Conservation (phyloP, 345 rosid species). For the Pistacia atlantica region DNA sequence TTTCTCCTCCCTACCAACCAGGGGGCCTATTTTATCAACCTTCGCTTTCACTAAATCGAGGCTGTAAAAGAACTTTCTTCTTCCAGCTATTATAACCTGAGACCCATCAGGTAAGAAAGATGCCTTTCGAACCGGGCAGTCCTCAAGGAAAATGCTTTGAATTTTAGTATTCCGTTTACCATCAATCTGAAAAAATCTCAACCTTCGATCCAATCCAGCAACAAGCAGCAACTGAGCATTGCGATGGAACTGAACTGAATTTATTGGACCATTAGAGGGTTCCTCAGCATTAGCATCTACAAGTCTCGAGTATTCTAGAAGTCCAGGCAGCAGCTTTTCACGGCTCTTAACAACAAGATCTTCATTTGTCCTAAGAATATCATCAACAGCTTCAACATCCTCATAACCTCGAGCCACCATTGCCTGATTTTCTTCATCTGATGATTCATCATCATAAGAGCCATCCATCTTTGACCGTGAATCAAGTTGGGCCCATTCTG, state of each 20-base stretch:
- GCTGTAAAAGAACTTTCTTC: constrained; percentile 89
- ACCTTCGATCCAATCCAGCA: constrained; percentile 71
- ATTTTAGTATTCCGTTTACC: constrained; percentile 89
- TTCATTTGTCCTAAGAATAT: constrained; percentile 69
- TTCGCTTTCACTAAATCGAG: constrained; percentile 82
- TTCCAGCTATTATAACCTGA: constrained; percentile 85
- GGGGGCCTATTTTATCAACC: constrained; percentile 81
- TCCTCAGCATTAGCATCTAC: constrained; percentile 87
- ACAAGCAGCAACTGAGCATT: constrained; percentile 85
- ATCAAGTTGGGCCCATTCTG: constrained; percentile 83
- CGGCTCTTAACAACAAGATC: constrained; percentile 75
- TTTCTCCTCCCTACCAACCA: constrained; percentile 95
- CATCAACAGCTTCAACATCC: constrained; percentile 46
- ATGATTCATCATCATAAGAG: constrained; percentile 43
- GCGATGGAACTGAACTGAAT: constrained; percentile 84
- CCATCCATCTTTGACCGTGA: constrained; percentile 23
- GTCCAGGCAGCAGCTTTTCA: constrained; percentile 61
- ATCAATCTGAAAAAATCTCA: constrained; percentile 88
- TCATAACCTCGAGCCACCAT: constrained; percentile 34
- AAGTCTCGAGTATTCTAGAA: constrained; percentile 78
- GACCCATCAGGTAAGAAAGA: constrained; percentile 87
- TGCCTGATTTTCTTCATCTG: constrained; percentile 49
- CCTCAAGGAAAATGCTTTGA: constrained; percentile 84
- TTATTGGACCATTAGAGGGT: constrained; percentile 67
- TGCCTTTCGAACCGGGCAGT: constrained; percentile 81